Conservation (phyloP, 164 flowering plant genomes). For the Berberis vulgaris region DNA sequence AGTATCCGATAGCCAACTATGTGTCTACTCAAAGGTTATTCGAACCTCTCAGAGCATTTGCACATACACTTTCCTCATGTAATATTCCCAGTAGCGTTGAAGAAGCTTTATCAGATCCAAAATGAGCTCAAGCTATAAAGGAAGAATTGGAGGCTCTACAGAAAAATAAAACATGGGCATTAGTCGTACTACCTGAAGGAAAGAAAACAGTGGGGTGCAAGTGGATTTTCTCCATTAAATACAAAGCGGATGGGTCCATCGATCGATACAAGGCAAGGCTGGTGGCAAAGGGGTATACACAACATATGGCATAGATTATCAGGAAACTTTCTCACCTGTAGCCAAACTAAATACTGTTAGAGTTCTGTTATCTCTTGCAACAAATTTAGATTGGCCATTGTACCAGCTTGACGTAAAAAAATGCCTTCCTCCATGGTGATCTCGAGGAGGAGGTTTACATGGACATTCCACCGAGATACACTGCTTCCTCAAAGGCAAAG, state of each 20-base stretch:
- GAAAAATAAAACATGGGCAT: conserved; percentile 1
- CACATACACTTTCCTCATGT: neutral
- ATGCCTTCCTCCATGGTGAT: conserved; percentile 1
- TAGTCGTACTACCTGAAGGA: neutral
- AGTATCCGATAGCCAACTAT: conserved; percentile 5
- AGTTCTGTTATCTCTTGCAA: neutral
- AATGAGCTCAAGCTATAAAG: conserved; percentile 3
- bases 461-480: neutral
- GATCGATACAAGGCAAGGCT: neutral
- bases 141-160: conserved; percentile 4
- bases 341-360: neutral
- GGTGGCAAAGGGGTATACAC: neutral
- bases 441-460: neutral
- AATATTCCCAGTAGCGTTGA: conserved; percentile 1
- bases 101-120: neutral
- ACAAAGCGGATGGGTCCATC: neutral
- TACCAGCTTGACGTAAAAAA: neutral
- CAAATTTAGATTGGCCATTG: neutral
- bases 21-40: conserved; percentile 4
- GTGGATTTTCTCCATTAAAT: conserved; percentile 2
- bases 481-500: neutral
- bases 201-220: neutral
- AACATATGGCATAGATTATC: neutral
- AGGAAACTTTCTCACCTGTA: neutral
- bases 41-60: neutral